Evolutionary conservation across 106 monocot species (phyloP).

Genomic region (Cymbidium sinense): DNA sequence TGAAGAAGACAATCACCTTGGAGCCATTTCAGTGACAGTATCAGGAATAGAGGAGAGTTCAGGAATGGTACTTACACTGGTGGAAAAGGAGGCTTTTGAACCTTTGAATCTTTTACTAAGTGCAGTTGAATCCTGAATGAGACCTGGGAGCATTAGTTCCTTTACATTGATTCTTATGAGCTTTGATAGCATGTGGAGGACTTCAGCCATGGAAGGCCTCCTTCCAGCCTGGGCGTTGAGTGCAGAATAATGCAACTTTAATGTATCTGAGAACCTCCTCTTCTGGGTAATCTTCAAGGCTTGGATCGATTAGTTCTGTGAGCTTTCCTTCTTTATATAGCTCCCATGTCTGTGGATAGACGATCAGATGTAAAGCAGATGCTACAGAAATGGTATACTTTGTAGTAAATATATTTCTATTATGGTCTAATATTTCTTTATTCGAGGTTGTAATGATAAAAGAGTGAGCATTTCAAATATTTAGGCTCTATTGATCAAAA

Average conservation of each 20-base stretch:
- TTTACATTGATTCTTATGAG: conserved; percentile 32
- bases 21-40: conserved; percentile 13
- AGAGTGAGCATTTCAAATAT: no score
- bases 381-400: no score
- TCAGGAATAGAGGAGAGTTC: neutral
- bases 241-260: conserved; percentile 57
- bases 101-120: neutral
- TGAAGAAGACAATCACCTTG: conserved; percentile 15
- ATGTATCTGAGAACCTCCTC: conserved; percentile 53
- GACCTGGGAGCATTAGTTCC: conserved; percentile 30
- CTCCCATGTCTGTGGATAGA: conserved; percentile 44
- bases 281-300: conserved; percentile 35
- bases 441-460: no score
- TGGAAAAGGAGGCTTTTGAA: conserved; percentile 4
- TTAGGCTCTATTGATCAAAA: no score
- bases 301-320: conserved; percentile 40
- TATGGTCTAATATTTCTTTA: no score
- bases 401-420: no score
- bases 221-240: conserved; percentile 28
- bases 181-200: conserved; percentile 56
- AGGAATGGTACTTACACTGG: neutral
- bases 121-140: conserved; percentile 2
- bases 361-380: neutral
- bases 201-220: conserved; percentile 51
- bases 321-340: conserved; percentile 44